phyloP scores from a whole-genome alignment of 2,329 filamentous ascomycete species.

The Tolypocladium tropicale region DNA sequence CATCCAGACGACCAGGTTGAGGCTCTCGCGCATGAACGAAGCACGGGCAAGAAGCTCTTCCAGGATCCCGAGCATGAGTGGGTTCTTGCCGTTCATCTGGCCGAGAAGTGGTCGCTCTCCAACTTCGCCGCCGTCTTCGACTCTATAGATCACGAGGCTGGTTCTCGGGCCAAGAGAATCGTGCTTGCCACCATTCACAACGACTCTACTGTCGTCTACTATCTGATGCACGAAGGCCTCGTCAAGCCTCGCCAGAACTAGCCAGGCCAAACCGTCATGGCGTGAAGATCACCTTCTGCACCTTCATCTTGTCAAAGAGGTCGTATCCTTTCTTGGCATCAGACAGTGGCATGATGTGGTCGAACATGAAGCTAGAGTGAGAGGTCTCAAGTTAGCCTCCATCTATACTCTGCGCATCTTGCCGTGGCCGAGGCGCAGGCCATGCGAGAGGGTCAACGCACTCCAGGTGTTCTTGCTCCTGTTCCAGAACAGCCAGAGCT shows the following conservation, averaged over 20 bases:
- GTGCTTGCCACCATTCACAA: constrained; percentile 67
- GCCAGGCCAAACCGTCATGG: constrained; percentile 23
- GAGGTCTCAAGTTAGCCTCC: neutral
- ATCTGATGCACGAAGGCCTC: constrained; percentile 76
- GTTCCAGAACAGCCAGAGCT: constrained; percentile 53
- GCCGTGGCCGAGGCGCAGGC: neutral
- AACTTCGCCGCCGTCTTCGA: constrained; percentile 63
- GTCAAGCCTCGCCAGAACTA: constrained; percentile 79
- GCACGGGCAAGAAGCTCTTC: constrained; percentile 30
- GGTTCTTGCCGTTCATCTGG: constrained; percentile 64
- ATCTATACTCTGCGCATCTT: neutral
- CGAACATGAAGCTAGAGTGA: constrained; percentile 57
- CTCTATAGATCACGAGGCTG: constrained; percentile 33
- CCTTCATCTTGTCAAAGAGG: constrained; percentile 62
- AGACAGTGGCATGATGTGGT: constrained; percentile 61
- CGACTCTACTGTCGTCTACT: constrained; percentile 78
- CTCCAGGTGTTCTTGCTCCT: constrained; percentile 57
- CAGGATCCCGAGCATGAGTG: constrained; percentile 57
- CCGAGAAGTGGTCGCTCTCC: constrained; percentile 61
- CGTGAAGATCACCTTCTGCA: constrained; percentile 63
- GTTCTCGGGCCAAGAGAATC: constrained; percentile 52
- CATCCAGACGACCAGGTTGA: constrained; percentile 77
- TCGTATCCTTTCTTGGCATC: constrained; percentile 59
- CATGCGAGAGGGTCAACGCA: constrained; percentile 26
- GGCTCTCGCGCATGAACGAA: constrained; percentile 51